Conservation (phyloP, 108 stramenopile species). For the Cyclostephanos invisitatus region DNA sequence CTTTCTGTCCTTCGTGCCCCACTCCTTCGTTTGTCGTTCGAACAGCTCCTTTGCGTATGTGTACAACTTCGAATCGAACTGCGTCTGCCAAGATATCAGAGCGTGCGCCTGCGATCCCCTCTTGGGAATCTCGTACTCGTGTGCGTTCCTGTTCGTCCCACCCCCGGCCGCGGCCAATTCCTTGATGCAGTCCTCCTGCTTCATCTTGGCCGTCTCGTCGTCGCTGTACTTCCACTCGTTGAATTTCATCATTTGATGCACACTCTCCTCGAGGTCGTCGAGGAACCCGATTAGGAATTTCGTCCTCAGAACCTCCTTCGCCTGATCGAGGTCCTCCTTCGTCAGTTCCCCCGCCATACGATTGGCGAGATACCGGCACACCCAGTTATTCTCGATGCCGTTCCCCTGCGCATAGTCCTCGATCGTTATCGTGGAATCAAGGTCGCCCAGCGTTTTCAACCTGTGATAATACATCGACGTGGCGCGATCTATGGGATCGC, state of each 20-base stretch:
- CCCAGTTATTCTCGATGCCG: conserved; percentile 63
- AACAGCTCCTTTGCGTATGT: conserved; percentile 52
- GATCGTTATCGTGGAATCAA: conserved; percentile 35
- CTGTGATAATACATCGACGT: conserved; percentile 52
- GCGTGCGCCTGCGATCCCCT: conserved; percentile 47
- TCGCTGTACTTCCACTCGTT: conserved; percentile 45
- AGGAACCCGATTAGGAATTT: conserved; percentile 57
- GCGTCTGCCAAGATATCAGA: conserved; percentile 53
- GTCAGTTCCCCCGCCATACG: conserved; percentile 56
- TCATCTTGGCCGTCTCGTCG: conserved; percentile 44
- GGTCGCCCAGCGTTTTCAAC: conserved; percentile 24
- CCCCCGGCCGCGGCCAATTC: conserved; percentile 23
- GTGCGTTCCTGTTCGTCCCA: conserved; percentile 36
- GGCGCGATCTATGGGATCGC: conserved; percentile 53
- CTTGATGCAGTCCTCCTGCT: conserved; percentile 50
- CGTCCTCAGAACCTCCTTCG: conserved; percentile 47
- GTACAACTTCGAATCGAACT: conserved; percentile 54
- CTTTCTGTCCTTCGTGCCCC: conserved; percentile 52
- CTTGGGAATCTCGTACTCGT: conserved; percentile 55
- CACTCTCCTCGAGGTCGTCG: conserved; percentile 49
- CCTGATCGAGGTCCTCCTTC: conserved; percentile 49
- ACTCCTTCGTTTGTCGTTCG: conserved; percentile 52
- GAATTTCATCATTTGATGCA: conserved; percentile 50
- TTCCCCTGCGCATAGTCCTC: conserved; percentile 59
- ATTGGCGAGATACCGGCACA: conserved; percentile 49